A percentile compares a stretch with the other conserved stretches of the same genome.
These are phyloP conservation scores for Eimeria tenella DNA, from an alignment of 169 alveolate genomes.

Conservation along the genomic window DNA sequence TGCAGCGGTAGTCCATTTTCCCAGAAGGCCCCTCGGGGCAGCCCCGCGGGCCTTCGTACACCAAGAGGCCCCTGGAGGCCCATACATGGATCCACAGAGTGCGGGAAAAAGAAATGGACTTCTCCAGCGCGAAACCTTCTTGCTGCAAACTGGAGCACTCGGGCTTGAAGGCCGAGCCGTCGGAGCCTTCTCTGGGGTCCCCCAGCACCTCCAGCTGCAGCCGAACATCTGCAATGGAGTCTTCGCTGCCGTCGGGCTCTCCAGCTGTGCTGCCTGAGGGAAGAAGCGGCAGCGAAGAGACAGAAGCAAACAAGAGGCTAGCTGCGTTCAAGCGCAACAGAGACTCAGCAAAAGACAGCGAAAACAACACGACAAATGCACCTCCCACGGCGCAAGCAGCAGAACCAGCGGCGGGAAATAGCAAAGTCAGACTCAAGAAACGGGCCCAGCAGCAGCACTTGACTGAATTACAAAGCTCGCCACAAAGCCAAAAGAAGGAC, in stretches of 20 bases:
- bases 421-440: not conserved
- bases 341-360: not conserved
- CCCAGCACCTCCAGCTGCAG: slow-evolving; percentile 33
- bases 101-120: not conserved
- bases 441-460: not conserved
- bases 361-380: not conserved
- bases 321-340: no score
- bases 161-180: not conserved
- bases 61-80: slow-evolving; percentile 26
- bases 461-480: not conserved
- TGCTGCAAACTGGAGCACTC: not conserved
- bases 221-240: slow-evolving; percentile 52
- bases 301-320: not conserved
- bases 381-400: not conserved
- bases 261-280: slow-evolving; percentile 44
- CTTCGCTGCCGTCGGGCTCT: slow-evolving; percentile 70
- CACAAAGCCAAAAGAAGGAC: not conserved
- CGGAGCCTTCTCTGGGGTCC: not conserved
- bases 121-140: slow-evolving; percentile 5
- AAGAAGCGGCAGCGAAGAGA: not conserved
- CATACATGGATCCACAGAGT: slow-evolving; percentile 19
- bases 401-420: not conserved
- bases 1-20: not conserved
- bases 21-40: not conserved
- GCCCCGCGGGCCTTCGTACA: slow-evolving; percentile 46